These are phyloP conservation scores for Neurospora tetraspora DNA, from an alignment of 495 filamentous ascomycete genomes.

Conservation along the genomic window DNA sequence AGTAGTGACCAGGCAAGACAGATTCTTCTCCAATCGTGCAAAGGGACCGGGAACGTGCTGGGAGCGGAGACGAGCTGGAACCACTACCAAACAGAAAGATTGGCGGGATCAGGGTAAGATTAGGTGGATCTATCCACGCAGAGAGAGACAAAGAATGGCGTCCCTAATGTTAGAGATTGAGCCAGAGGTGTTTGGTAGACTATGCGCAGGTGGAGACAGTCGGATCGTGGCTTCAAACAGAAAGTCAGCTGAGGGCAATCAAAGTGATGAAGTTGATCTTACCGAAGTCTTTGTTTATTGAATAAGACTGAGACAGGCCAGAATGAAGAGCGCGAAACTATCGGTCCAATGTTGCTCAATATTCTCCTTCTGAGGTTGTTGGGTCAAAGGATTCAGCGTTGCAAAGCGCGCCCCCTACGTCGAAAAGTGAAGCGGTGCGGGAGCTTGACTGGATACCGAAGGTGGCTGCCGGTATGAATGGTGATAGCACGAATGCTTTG, in stretches of 20 bases:
- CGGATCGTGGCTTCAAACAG: conserved; percentile 12
- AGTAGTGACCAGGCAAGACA: neutral
- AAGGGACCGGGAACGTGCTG: conserved; percentile 10
- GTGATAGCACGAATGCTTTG: neutral
- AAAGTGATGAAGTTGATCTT: neutral
- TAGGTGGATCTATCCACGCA: conserved; percentile 7
- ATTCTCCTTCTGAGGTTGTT: neutral
- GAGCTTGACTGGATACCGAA: neutral
- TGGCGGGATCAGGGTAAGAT: conserved; percentile 2
- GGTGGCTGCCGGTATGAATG: neutral
- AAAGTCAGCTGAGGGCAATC: conserved; percentile 10
- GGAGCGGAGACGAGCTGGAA: conserved; percentile 8
- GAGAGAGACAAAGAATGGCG: conserved; percentile 18
- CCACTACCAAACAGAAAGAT: conserved; percentile 9
- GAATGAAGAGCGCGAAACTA: neutral
- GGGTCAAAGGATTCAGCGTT: neutral
- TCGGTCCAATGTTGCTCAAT: neutral
- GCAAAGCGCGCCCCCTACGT: neutral
- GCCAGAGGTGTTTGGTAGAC: conserved; percentile 9
- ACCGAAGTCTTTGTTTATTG: neutral
- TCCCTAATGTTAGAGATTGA: conserved; percentile 6
- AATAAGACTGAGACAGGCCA: neutral
- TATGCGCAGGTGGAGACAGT: conserved; percentile 12
- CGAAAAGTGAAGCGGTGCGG: neutral
- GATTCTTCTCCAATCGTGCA: neutral